phyloP scores from a whole-genome alignment of 2,329 filamentous ascomycete genomes.

The Rutstroemia sp. region DNA sequence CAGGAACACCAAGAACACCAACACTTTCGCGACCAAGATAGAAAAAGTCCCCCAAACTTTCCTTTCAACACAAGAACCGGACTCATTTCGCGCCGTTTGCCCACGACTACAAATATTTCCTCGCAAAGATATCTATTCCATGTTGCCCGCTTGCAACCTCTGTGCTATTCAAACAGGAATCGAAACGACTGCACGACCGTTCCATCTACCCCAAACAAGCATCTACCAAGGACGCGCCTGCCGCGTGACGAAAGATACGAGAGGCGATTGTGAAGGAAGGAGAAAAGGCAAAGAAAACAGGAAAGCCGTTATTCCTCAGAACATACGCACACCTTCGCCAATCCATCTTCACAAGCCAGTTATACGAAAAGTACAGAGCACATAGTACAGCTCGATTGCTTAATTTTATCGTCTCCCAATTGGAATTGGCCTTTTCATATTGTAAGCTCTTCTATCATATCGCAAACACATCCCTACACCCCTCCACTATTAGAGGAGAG shows the following conservation, averaged over 20 bases:
- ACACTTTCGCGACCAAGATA: neutral
- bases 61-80: neutral
- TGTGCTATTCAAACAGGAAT: neutral
- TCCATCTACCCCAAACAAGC: neutral
- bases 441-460: neutral
- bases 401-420: neutral
- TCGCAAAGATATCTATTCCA: neutral
- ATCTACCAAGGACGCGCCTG: conserved; percentile 7
- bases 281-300: conserved; percentile 1
- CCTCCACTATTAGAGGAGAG: neutral
- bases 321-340: neutral
- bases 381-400: neutral
- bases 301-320: neutral
- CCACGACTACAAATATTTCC: neutral
- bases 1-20: neutral
- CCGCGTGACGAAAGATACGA: conserved; percentile 5
- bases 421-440: neutral
- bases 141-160: neutral
- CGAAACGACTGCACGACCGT: neutral
- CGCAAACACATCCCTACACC: neutral
- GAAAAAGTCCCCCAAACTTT: neutral
- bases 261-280: neutral
- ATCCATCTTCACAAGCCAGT: neutral
- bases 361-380: neutral
- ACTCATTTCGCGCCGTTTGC: neutral